These are phyloP conservation scores for Macadamia tetraphylla DNA, from an alignment of 164 flowering plant species.

Conservation along the genomic window DNA sequence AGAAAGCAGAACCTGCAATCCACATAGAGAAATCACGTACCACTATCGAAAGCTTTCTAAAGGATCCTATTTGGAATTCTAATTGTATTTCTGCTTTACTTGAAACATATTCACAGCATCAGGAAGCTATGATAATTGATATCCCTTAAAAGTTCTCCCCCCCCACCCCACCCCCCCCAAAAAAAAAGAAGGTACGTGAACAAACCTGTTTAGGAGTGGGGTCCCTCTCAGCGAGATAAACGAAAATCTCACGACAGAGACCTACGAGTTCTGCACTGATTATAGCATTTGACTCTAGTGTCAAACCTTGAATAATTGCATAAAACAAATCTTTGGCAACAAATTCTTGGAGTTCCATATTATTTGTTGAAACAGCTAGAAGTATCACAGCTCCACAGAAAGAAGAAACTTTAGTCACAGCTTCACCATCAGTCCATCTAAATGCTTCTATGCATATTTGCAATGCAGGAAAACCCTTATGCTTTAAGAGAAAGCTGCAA, in stretches of 20 bases:
- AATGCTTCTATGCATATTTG: slow-evolving; percentile 64
- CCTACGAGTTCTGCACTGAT: slow-evolving; percentile 71
- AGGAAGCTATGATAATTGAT: not conserved
- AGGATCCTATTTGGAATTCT: not conserved
- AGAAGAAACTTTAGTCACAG: slow-evolving; percentile 58
- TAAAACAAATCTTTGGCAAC: slow-evolving; percentile 77
- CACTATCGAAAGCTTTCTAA: not conserved
- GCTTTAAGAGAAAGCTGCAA: slow-evolving; percentile 75
- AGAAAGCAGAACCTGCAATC: slow-evolving; percentile 67
- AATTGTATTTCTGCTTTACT: not conserved
- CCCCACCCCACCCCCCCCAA: too few species aligned
- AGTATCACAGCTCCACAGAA: slow-evolving; percentile 63
- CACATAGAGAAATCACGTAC: slow-evolving; percentile 10
- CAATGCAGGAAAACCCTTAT: slow-evolving; percentile 57
- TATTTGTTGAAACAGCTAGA: slow-evolving; percentile 55
- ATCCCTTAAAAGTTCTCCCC: not conserved
- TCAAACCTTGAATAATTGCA: slow-evolving; percentile 69
- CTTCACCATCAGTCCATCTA: slow-evolving; percentile 88
- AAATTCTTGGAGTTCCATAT: slow-evolving; percentile 63
- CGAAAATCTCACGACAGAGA: slow-evolving; percentile 84
- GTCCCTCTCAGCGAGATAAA: slow-evolving; percentile 66
- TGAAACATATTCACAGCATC: not conserved
- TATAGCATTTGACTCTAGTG: slow-evolving; percentile 81
- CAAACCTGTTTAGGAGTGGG: slow-evolving; percentile 88
- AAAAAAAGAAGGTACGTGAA: slow-evolving; percentile 1